A percentile compares a stretch with the other conserved stretches of the same genome.
Evolutionary conservation across 2,329 filamentous ascomycete genomes (phyloP).

Genomic region (Cadophora malorum): DNA sequence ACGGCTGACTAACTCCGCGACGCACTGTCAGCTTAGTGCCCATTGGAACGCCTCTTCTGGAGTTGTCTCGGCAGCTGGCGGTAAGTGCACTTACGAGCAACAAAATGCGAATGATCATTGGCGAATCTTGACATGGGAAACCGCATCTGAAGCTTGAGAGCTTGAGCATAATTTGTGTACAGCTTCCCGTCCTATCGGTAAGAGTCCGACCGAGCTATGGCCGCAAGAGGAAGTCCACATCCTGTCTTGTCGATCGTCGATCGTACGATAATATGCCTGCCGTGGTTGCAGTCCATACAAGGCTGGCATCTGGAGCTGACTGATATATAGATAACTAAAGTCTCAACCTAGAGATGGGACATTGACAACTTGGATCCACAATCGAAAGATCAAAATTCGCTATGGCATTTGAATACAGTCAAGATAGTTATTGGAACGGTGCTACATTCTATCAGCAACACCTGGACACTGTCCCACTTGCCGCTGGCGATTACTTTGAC

Average conservation of each 20-base stretch:
- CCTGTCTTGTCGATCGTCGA: neutral
- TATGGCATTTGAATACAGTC: constrained; percentile 22
- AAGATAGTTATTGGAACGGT: constrained; percentile 23
- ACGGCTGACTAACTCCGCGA: constrained; percentile 14
- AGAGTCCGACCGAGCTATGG: neutral
- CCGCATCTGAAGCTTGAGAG: neutral
- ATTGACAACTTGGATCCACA: neutral
- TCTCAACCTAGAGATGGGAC: neutral
- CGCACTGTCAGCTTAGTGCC: constrained; percentile 7
- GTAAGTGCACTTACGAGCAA: neutral
- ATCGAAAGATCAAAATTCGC: neutral
- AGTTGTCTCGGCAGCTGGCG: neutral
- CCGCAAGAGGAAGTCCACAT: constrained; percentile 3
- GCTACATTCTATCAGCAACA: constrained; percentile 19
- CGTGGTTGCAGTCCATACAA: neutral
- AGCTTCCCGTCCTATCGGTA: neutral
- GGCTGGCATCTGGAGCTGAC: neutral
- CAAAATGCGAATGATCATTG: neutral
- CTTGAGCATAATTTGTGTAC: neutral
- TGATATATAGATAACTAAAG: constrained; percentile 17
- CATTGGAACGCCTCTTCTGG: neutral
- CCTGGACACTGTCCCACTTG: constrained; percentile 10
- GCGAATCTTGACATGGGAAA: neutral
- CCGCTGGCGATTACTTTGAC: constrained; percentile 14
- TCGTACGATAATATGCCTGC: constrained; percentile 10